Percentiles rank a stretch among this genome's conserved stretches.
Evolutionary conservation across 2,329 filamentous ascomycete species (phyloP).

Genomic region (Fusarium coicis): DNA sequence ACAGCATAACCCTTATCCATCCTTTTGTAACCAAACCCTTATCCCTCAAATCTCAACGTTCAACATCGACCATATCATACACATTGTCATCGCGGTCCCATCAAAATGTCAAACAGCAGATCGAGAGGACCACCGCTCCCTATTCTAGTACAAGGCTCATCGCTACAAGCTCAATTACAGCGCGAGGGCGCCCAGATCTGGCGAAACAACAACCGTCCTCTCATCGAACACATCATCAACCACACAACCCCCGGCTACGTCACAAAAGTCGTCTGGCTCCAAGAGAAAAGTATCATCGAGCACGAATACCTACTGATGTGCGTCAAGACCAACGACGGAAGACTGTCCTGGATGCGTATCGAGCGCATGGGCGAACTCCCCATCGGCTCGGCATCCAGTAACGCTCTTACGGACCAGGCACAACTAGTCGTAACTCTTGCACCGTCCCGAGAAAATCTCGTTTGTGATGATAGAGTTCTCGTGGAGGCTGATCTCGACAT

Average conservation of each 20-base stretch:
- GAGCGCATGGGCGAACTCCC: background rate
- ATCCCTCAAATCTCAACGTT: rapidly evolving
- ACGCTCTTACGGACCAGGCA: background rate
- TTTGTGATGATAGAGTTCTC: background rate
- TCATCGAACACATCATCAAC: background rate
- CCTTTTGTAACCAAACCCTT: rapidly evolving
- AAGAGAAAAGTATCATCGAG: background rate
- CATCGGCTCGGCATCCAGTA: background rate
- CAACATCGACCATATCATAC: rapidly evolving
- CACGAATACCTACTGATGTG: background rate
- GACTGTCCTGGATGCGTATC: background rate
- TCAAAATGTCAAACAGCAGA: background rate
- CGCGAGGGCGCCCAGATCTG: background rate
- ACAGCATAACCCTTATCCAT: rapidly evolving
- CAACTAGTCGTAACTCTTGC: background rate
- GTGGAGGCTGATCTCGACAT: background rate
- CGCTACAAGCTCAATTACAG: background rate
- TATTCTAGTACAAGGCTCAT: background rate
- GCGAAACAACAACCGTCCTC: background rate
- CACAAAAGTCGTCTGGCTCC: background rate
- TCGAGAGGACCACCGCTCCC: background rate
- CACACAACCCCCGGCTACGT: background rate
- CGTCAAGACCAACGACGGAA: background rate
- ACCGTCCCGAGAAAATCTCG: background rate
- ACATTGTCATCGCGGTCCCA: rapidly evolving